A percentile compares a stretch with the other conserved stretches of the same genome.
Evolutionary conservation across 768 basidiomycete species (phyloP).

Genomic region (Rickenella mellea): DNA sequence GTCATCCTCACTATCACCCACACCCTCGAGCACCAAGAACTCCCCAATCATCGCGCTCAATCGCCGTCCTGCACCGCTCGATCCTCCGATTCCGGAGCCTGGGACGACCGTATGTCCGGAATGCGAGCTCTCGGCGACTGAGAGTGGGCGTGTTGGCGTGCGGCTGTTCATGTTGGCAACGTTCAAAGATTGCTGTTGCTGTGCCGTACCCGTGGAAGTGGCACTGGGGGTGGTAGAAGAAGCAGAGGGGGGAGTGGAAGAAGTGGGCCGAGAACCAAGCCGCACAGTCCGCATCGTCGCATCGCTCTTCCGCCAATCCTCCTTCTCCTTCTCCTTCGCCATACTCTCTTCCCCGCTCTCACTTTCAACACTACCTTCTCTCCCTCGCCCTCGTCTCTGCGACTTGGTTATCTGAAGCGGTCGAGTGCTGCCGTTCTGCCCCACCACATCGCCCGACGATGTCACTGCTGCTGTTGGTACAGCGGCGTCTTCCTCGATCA

Average conservation of each 20-base stretch:
- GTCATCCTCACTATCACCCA: slow-evolving; percentile 38
- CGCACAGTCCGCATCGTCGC: slow-evolving; percentile 57
- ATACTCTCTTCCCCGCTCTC: not conserved
- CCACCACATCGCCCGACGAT: slow-evolving; percentile 2
- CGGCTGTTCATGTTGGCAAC: slow-evolving; percentile 32
- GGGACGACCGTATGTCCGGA: slow-evolving; percentile 67
- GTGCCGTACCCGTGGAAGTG: slow-evolving; percentile 6
- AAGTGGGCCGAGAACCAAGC: slow-evolving; percentile 39
- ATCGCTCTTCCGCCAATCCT: slow-evolving; percentile 74
- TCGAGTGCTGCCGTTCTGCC: slow-evolving; percentile 1
- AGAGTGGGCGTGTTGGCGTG: slow-evolving; percentile 64
- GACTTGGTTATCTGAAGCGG: not conserved
- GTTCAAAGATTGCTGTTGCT: slow-evolving; percentile 1
- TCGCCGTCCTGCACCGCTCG: slow-evolving; percentile 19
- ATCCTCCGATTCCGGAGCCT: slow-evolving; percentile 12
- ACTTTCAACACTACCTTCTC: not conserved
- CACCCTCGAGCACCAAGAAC: slow-evolving; percentile 57
- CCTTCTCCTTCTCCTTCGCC: slow-evolving; percentile 31
- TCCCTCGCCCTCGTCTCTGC: not conserved
- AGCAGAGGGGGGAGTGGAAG: slow-evolving; percentile 14
- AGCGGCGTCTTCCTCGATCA: too few species aligned
- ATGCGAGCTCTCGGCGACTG: slow-evolving; percentile 68
- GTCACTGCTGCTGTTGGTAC: slow-evolving; percentile 1
- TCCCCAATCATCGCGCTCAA: slow-evolving; percentile 58
- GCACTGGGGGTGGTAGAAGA: slow-evolving; percentile 8